Percentiles rank a stretch among this genome's conserved stretches.
Conservation (phyloP, 75 land plant species). For the Adiantum capillusveneris region DNA sequence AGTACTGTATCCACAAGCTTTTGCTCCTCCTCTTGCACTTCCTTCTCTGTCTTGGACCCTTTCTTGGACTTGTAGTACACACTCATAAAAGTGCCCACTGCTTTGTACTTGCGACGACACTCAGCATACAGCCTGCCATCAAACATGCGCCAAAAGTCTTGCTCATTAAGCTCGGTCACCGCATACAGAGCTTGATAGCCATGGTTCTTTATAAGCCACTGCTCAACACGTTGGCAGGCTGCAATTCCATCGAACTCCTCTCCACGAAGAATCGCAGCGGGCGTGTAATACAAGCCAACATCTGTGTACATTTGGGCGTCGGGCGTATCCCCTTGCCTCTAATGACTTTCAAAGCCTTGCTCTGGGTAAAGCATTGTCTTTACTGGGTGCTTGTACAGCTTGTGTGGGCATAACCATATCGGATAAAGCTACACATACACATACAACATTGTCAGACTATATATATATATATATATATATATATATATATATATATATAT, state of each 20-base stretch:
- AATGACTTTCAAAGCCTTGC: constrained; percentile 71
- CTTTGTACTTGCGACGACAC: constrained; percentile 79
- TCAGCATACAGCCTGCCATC: constrained; percentile 63
- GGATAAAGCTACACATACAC: constrained; percentile 91
- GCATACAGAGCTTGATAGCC: constrained; percentile 92
- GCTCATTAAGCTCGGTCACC: constrained; percentile 90
- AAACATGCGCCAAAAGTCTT: constrained; percentile 94
- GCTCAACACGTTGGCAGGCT: constrained; percentile 69
- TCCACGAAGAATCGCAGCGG: constrained; percentile 70
- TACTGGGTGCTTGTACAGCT: constrained; percentile 68
- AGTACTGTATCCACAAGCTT: too few species aligned
- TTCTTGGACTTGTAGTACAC: constrained; percentile 96
- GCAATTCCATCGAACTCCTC: constrained; percentile 76
- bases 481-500: too few species aligned
- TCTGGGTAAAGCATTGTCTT: constrained; percentile 87
- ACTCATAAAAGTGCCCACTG: constrained; percentile 95
- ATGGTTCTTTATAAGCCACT: constrained; percentile 85
- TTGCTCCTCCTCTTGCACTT: constrained; percentile 86
- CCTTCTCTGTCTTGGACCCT: constrained; percentile 90
- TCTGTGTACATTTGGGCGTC: constrained; percentile 97
- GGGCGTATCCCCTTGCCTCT: constrained; percentile 74
- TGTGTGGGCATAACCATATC: constrained; percentile 91
- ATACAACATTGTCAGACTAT: too few species aligned
- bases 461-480: too few species aligned
- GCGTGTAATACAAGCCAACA: constrained; percentile 91